Evolutionary conservation across 805 yeast genomes (phyloP), one percentile per base, ranked within the genome.

Genomic region (Wickerhamomyces kurtzmanii): DNA sequence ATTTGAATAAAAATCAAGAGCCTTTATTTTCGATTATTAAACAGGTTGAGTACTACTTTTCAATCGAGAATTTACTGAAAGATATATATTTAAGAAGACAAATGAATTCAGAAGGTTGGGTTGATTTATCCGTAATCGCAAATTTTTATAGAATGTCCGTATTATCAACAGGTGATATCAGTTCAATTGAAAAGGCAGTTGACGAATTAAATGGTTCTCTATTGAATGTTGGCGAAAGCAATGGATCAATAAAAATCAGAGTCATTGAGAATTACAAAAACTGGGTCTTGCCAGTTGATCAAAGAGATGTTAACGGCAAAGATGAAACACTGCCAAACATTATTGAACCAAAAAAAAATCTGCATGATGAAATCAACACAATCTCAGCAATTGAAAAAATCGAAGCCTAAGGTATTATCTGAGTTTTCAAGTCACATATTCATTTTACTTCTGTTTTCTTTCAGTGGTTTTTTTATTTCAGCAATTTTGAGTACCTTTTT

Each of bases 21-120:
- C n/a, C 8, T 23, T 15, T 38, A 26, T 38, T 36, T 21, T 33
- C 40, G 5, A 25, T 43, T 28, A 32, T 38, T 11, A 47, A 39
- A 36, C 97, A 87, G 62, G 62, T 89, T 29, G 91, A 84, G 49
- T 91, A 91, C 62, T 91, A 91, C 55, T 82, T 91, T 59, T 78
- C 93, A 17, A 64, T 76, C 28, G 94, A 85, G 43, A 91, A 91
- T 55, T 65, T 91, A 55, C 63, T 79, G 42, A 82, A 85, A 57
- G 98, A 91, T 57, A 60, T 77, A 28, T 89, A 59, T 50, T 65
- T 91, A 55, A 74, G 95, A 55, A 69, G 73, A 39, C 82, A 81
- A 45, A 82, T 89, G 93, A 71, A 77, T 53, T 44, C 67, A 26
- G 64, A 72, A 33, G 96, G 96, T 16, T 76, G 78, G 65, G 66